These are phyloP conservation scores for Marasmius sp. DNA, from an alignment of 1,284 basidiomycete genomes.

Conservation along the genomic window DNA sequence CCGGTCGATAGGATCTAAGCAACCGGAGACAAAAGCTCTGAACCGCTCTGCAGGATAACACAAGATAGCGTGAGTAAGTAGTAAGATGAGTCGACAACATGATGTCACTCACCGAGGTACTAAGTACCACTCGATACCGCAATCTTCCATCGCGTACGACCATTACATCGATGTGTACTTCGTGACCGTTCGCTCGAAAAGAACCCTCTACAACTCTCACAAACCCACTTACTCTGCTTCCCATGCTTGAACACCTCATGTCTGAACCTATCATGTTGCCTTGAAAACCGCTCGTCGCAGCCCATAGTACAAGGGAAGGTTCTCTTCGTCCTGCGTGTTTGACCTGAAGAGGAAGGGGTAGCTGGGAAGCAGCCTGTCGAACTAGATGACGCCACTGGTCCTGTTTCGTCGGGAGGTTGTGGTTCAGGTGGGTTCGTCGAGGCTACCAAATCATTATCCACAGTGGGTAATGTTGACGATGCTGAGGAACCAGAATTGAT, in stretches of 20 bases:
- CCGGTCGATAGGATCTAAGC: no score
- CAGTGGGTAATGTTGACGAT: no score
- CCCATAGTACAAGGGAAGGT: constrained; percentile 9
- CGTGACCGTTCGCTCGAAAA: constrained; percentile 7
- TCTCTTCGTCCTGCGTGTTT: neutral
- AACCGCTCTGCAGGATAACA: no score
- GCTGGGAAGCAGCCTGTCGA: neutral
- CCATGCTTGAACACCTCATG: constrained; percentile 11
- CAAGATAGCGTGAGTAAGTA: no score
- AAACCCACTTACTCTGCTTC: constrained; percentile 5
- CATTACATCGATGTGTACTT: constrained; percentile 3
- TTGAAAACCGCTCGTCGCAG: constrained; percentile 7
- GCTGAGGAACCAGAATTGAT: no score
- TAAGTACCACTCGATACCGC: neutral
- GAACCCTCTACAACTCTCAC: constrained; percentile 6
- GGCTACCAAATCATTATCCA: no score
- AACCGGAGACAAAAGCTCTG: no score
- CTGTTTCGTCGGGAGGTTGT: neutral
- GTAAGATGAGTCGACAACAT: no score
- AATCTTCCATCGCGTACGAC: neutral
- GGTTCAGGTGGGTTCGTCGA: no score
- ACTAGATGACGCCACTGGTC: neutral
- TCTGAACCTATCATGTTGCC: constrained; percentile 10
- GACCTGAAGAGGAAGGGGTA: neutral
- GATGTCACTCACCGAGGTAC: no score